Conservation (phyloP, 805 yeast genomes). For the Zygosaccharomyces siamensis region DNA sequence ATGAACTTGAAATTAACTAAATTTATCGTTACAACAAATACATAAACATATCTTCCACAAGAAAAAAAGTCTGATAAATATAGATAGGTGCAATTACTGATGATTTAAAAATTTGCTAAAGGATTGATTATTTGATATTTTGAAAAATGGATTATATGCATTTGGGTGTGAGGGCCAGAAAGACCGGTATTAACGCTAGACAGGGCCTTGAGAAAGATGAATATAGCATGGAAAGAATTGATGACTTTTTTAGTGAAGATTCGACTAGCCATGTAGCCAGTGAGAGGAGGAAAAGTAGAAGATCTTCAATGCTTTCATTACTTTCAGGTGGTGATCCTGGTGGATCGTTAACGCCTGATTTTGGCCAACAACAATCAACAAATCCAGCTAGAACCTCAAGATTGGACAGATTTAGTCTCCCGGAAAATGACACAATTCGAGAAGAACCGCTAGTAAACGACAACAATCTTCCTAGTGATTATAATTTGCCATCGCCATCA, state of each 20-base stretch:
- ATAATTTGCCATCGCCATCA: not conserved
- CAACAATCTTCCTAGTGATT: not conserved
- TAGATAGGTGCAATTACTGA: not conserved
- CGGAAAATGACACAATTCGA: not conserved
- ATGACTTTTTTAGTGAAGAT: slow-evolving; percentile 61
- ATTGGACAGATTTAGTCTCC: not conserved
- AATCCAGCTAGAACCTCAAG: slow-evolving; percentile 9
- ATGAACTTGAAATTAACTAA: not conserved
- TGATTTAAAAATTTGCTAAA: not conserved
- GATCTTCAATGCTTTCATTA: slow-evolving; percentile 18
- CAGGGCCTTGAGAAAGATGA: slow-evolving; percentile 48
- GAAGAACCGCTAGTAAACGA: not conserved
- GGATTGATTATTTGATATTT: not conserved
- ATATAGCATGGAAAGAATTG: slow-evolving; percentile 62
- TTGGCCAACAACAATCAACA: not conserved
- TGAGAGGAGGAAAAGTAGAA: slow-evolving; percentile 19
- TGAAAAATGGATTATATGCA: slow-evolving; percentile 39
- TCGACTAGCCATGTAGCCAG: slow-evolving; percentile 16
- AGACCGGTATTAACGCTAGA: slow-evolving; percentile 53
- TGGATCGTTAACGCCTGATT: not conserved
- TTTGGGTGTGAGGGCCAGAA: slow-evolving; percentile 60
- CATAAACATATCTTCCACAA: not conserved
- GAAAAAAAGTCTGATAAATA: not conserved
- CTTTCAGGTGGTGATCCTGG: slow-evolving; percentile 3
- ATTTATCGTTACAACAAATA: not conserved